Conservation (phyloP, 192 early-diverging fungal species). For the Mortierella claussenii region DNA sequence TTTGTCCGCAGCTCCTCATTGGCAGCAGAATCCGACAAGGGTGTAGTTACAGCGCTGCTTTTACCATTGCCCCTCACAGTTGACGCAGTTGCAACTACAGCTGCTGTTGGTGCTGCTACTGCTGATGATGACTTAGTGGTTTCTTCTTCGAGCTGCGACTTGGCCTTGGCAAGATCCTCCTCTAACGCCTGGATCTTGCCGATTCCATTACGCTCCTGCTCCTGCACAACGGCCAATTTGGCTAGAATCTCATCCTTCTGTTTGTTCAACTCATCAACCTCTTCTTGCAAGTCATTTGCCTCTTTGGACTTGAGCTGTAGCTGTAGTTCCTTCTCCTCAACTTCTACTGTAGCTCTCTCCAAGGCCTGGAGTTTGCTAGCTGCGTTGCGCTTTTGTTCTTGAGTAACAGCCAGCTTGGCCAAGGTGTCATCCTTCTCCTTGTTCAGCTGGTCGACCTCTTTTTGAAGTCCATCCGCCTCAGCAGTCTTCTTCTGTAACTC, state of each 20-base stretch:
- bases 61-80: background rate
- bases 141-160: conserved; percentile 19
- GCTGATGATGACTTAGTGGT: background rate
- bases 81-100: background rate
- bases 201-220: conserved; percentile 18
- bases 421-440: conserved; percentile 34
- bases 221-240: conserved; percentile 26
- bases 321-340: background rate
- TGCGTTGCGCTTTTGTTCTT: conserved; percentile 25
- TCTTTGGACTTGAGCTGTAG: conserved; percentile 6
- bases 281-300: conserved; percentile 13
- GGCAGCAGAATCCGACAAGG: background rate
- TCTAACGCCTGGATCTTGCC: conserved; percentile 19
- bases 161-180: conserved; percentile 16
- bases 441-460: conserved; percentile 6
- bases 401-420: conserved; percentile 32
- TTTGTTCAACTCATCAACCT: background rate
- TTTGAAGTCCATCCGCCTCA: conserved; percentile 18
- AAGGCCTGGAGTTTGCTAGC: conserved; percentile 9
- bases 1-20: conserved; percentile 28
- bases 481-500: conserved; percentile 6
- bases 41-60: background rate
- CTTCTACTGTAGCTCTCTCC: background rate
- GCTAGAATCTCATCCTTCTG: conserved; percentile 32
- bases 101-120: background rate